These are phyloP conservation scores for Excoecaria cochinchinensis DNA, from an alignment of 345 rosid genomes.

Conservation along the genomic window DNA sequence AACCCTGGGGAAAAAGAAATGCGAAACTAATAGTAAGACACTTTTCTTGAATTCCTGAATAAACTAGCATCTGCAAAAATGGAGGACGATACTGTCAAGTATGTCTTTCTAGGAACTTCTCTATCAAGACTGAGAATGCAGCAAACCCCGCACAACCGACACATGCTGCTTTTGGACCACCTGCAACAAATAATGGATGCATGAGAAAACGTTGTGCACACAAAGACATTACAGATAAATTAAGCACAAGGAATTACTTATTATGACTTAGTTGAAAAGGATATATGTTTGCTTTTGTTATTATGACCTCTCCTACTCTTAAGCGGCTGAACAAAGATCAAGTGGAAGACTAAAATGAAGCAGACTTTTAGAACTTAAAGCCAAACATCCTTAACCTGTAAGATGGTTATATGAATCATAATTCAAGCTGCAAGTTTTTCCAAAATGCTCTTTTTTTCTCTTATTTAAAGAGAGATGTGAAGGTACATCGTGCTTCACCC, in stretches of 20 bases:
- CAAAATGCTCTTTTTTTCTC: background rate
- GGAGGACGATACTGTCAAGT: constrained; percentile 21
- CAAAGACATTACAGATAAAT: background rate
- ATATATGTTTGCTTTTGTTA: too few species aligned
- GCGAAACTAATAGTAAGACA: background rate
- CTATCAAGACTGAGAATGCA: constrained; percentile 84
- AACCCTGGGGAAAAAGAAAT: background rate
- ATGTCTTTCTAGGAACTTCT: constrained; percentile 85
- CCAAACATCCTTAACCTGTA: background rate
- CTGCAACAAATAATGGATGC: constrained; percentile 24
- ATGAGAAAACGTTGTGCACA: constrained; percentile 1
- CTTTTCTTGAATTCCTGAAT: background rate
- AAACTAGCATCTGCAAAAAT: background rate
- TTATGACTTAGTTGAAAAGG: background rate
- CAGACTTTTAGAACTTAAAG: background rate
- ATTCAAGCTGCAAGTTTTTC: background rate
- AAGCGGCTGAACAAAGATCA: background rate
- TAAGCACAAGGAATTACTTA: background rate
- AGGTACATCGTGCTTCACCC: background rate
- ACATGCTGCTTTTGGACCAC: constrained; percentile 91
- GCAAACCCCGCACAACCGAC: constrained; percentile 93
- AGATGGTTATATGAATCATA: background rate
- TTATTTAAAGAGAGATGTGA: background rate
- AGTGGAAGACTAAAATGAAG: background rate
- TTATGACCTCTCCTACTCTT: background rate